These are phyloP conservation scores for Castanopsis chinensis DNA, from an alignment of 306 rosid species.

Conservation along the genomic window DNA sequence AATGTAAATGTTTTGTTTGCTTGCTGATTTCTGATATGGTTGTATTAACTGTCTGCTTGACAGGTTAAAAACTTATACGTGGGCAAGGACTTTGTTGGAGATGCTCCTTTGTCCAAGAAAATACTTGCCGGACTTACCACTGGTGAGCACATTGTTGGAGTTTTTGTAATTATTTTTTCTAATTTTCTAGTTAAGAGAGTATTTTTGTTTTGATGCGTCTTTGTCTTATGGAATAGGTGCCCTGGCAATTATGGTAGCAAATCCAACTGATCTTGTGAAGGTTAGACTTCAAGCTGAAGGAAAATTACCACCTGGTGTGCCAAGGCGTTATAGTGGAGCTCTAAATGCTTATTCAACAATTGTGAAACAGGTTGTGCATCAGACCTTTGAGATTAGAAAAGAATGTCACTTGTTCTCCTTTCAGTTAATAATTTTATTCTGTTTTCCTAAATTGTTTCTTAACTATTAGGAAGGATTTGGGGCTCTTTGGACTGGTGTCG, in stretches of 20 bases:
- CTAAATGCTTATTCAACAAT: conserved; percentile 94
- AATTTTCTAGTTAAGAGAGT: neutral
- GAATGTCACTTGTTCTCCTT: conserved; percentile 7
- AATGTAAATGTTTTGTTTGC: conserved; percentile 2
- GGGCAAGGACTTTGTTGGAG: conserved; percentile 81
- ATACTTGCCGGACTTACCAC: conserved; percentile 90
- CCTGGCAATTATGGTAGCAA: conserved; percentile 72
- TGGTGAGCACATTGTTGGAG: conserved; percentile 49
- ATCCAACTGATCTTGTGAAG: conserved; percentile 97
- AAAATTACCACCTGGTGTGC: conserved; percentile 78
- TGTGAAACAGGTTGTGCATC: conserved; percentile 61
- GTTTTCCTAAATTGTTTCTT: conserved; percentile 14
- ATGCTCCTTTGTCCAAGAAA: conserved; percentile 87
- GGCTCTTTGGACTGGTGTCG: conserved; percentile 97
- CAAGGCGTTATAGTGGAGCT: conserved; percentile 92
- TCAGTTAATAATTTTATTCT: neutral
- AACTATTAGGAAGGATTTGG: conserved; percentile 70
- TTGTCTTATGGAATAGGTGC: conserved; percentile 59
- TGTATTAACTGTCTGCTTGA: conserved; percentile 21
- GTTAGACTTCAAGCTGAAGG: conserved; percentile 98
- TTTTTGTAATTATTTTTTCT: neutral
- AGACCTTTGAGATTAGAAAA: conserved; percentile 12
- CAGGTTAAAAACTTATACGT: conserved; percentile 84
- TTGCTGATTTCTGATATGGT: conserved; percentile 19
- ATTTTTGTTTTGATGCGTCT: neutral